phyloP scores from a whole-genome alignment of 805 yeast species.

The Wickerhamomyces queroliae region DNA sequence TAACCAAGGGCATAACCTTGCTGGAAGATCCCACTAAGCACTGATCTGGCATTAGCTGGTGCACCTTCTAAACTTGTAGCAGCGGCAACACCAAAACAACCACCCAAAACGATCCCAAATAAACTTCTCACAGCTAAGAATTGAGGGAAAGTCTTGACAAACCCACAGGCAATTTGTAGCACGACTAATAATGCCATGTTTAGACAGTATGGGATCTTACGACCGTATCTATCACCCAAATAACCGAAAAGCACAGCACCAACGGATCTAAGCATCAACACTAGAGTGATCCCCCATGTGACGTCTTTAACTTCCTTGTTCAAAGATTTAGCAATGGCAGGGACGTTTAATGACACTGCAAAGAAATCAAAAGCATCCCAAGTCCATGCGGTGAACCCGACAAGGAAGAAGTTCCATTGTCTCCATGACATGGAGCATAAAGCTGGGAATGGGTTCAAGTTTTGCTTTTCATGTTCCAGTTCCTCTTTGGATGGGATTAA shows the following conservation, averaged over 20 bases:
- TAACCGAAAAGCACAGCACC: conserved; percentile 61
- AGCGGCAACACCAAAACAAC: conserved; percentile 37
- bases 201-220: conserved; percentile 50
- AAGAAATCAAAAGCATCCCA: conserved; percentile 66
- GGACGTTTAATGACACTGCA: conserved; percentile 46
- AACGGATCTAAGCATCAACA: conserved; percentile 61
- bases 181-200: conserved; percentile 41
- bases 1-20: conserved; percentile 78
- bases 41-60: conserved; percentile 54
- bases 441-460: conserved; percentile 59
- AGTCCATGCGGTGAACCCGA: conserved; percentile 56
- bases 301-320: conserved; percentile 41
- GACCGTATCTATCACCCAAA: conserved; percentile 54
- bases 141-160: conserved; percentile 47
- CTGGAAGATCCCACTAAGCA: conserved; percentile 65
- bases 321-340: conserved; percentile 40
- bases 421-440: conserved; percentile 39
- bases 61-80: conserved; percentile 38
- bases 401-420: conserved; percentile 49
- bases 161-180: conserved; percentile 60
- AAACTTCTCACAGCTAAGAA: conserved; percentile 58
- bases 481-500: conserved; percentile 42
- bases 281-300: conserved; percentile 56
- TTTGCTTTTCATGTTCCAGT: conserved; percentile 29
- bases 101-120: conserved; percentile 55